These are phyloP conservation scores for Fusarium cyanostomum DNA, from an alignment of 2,329 filamentous ascomycete genomes.

Conservation along the genomic window DNA sequence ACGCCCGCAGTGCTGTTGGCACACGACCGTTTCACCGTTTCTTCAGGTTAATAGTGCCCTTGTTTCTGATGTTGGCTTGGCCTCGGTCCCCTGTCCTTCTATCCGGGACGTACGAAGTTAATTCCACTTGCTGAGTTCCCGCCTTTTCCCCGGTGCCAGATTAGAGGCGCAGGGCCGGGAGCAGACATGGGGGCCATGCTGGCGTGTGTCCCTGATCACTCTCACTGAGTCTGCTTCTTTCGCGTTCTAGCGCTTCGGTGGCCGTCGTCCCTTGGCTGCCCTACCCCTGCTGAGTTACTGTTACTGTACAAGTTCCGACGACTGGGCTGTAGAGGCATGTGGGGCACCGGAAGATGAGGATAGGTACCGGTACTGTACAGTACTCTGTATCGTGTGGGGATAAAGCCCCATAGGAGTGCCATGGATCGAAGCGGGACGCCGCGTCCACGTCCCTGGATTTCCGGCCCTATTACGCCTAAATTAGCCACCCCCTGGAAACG, in stretches of 20 bases:
- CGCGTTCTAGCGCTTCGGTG: slow-evolving; percentile 13
- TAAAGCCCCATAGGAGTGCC: slow-evolving; percentile 5
- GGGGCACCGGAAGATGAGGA: slow-evolving; percentile 27
- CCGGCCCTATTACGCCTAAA: not conserved
- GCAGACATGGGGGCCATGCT: slow-evolving; percentile 6
- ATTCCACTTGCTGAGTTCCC: slow-evolving; percentile 13
- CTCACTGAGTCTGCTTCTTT: slow-evolving; percentile 7
- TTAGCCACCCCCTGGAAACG: not conserved
- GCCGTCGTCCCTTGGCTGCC: not conserved
- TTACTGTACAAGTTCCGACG: not conserved
- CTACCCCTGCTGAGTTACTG: not conserved
- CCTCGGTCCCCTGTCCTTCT: not conserved
- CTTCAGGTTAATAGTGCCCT: slow-evolving; percentile 1
- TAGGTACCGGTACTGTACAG: no score
- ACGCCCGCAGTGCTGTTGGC: slow-evolving; percentile 9
- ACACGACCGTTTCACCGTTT: slow-evolving; percentile 21
- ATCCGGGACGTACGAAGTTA: not conserved
- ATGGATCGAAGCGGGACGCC: slow-evolving; percentile 26
- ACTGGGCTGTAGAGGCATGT: slow-evolving; percentile 19
- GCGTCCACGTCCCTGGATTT: slow-evolving; percentile 30
- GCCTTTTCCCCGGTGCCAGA: slow-evolving; percentile 25
- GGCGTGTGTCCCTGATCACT: not conserved
- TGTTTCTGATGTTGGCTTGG: slow-evolving; percentile 4
- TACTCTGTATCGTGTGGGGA: slow-evolving; percentile 4
- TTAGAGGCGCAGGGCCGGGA: slow-evolving; percentile 5